Conservation (phyloP, 495 filamentous ascomycete species). For the Polyplosphaeria fusca region DNA sequence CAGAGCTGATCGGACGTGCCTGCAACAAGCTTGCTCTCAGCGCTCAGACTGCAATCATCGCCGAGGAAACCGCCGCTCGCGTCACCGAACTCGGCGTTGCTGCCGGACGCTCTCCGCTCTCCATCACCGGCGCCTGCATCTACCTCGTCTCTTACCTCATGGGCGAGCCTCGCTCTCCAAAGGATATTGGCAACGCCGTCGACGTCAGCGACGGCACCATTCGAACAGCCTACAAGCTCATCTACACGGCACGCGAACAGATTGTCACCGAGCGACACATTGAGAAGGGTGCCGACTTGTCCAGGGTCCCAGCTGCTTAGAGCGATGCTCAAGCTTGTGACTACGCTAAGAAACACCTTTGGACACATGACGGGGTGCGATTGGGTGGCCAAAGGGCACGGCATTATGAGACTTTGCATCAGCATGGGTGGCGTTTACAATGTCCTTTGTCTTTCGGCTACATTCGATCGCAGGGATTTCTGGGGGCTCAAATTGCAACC, state of each 20-base stretch:
- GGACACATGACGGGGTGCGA: too few relatives aligned
- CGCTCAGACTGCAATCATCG: constrained; percentile 65
- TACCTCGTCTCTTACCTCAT: constrained; percentile 88
- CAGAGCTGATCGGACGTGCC: constrained; percentile 83
- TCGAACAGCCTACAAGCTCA: constrained; percentile 85
- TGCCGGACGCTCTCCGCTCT: constrained; percentile 90
- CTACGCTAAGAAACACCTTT: too few relatives aligned
- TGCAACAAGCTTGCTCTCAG: constrained; percentile 75
- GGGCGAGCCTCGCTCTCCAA: constrained; percentile 71
- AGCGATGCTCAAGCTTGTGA: too few relatives aligned
- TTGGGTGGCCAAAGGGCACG: too few relatives aligned
- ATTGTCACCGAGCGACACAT: constrained; percentile 75
- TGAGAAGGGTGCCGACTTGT: constrained; percentile 64
- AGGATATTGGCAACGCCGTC: constrained; percentile 75
- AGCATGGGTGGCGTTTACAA: too few relatives aligned
- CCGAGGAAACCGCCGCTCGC: constrained; percentile 68
- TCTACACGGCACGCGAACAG: constrained; percentile 68
- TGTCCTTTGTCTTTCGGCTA: too few relatives aligned
- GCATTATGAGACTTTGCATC: too few relatives aligned
- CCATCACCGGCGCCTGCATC: constrained; percentile 90
- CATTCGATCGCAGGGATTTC: too few relatives aligned
- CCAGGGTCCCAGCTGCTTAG: constrained; percentile 56
- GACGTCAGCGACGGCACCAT: constrained; percentile 96
- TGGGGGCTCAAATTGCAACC: too few relatives aligned
- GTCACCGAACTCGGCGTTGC: constrained; percentile 71